A percentile compares a stretch with the other conserved stretches of the same genome.
Evolutionary conservation across 768 basidiomycete species (phyloP).

Genomic region (Coprinopsis cinerea): DNA sequence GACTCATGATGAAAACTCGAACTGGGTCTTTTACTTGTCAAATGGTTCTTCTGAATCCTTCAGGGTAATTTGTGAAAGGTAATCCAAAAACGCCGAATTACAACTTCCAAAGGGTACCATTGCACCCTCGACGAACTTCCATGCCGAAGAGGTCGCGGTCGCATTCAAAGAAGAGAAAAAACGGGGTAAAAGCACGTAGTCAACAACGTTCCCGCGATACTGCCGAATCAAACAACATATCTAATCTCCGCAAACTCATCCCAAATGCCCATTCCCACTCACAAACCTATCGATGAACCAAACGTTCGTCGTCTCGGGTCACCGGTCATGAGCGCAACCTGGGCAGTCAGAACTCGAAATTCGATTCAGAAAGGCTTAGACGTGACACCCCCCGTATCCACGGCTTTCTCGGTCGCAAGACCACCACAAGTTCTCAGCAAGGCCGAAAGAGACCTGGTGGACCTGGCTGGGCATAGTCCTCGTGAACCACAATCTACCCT

Average conservation of each 20-base stretch:
- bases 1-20: not conserved
- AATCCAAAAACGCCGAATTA: no score
- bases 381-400: not conserved
- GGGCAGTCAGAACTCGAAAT: no score
- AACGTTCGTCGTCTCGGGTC: not conserved
- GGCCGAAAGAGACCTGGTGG: not conserved
- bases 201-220: not conserved
- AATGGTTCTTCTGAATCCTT: not conserved
- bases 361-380: no score
- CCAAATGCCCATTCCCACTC: not conserved
- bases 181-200: no score
- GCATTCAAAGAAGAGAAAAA: constrained; percentile 3
- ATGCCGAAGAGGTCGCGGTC: no score
- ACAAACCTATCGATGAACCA: not conserved
- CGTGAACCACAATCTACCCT: no score
- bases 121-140: no score
- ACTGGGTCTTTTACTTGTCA: not conserved
- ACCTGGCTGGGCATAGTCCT: no score
- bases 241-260: not conserved
- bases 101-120: no score
- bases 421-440: not conserved
- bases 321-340: no score
- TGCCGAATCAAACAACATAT: not conserved
- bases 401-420: not conserved
- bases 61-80: no score